phyloP scores from a whole-genome alignment of 768 basidiomycete genomes.

The Boletellus sp. region DNA sequence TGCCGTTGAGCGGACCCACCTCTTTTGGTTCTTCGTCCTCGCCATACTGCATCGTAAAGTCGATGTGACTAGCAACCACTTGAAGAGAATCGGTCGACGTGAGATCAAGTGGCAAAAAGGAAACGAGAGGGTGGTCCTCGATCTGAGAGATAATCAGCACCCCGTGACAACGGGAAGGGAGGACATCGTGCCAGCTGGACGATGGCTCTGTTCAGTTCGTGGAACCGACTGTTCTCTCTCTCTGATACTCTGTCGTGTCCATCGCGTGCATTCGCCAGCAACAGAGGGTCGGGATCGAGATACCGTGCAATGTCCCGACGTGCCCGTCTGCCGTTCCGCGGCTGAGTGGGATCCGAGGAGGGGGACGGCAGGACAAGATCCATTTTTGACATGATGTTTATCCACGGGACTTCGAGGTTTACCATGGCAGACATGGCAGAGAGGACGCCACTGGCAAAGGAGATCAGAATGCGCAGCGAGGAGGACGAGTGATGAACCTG shows the following conservation, averaged over 20 bases:
- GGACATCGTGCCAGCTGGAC: conserved; percentile 74
- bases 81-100: conserved; percentile 87
- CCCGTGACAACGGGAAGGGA: background rate
- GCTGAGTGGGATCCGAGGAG: conserved; percentile 41
- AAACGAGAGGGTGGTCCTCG: conserved; percentile 96
- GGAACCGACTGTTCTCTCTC: conserved; percentile 79
- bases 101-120: conserved; percentile 92
- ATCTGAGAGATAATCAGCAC: conserved; percentile 52
- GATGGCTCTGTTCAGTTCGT: conserved; percentile 90
- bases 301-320: conserved; percentile 89
- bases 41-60: conserved; percentile 98
- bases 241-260: conserved; percentile 42
- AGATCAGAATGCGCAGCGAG: conserved; percentile 4
- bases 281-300: conserved; percentile 90
- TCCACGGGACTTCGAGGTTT: conserved; percentile 93
- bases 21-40: conserved; percentile 98
- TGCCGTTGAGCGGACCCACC: conserved; percentile 39
- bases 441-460: conserved; percentile 70
- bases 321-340: conserved; percentile 68
- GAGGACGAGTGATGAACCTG: conserved; percentile 45
- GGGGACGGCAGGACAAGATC: conserved; percentile 68
- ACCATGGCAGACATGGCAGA: conserved; percentile 99
- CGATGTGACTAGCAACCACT: conserved; percentile 89
- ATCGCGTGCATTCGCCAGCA: conserved; percentile 58
- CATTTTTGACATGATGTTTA: conserved; percentile 99